These are phyloP conservation scores for Salix viminalis DNA, from an alignment of 345 rosid species.

Conservation along the genomic window DNA sequence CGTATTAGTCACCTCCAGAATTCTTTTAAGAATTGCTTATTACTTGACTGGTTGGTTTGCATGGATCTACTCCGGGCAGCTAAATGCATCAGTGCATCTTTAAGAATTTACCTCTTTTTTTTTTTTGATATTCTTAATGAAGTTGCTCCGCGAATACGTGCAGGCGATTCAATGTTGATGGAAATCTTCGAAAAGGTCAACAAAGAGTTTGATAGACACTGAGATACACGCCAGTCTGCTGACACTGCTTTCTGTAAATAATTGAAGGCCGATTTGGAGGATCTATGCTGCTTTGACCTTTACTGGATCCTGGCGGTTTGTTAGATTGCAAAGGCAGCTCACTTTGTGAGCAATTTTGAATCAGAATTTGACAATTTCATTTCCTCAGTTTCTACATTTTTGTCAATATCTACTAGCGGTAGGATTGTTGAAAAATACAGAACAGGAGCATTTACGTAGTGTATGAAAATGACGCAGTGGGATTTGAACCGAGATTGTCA, in stretches of 20 bases:
- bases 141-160: conserved; percentile 12
- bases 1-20: background rate
- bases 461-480: conserved; percentile 10
- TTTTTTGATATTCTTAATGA: background rate
- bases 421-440: background rate
- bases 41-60: background rate
- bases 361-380: conserved; percentile 6
- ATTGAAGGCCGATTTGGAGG: conserved; percentile 6
- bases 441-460: background rate
- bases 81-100: background rate
- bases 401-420: conserved; percentile 5
- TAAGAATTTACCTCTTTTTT: background rate
- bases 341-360: conserved; percentile 3
- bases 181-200: conserved; percentile 1
- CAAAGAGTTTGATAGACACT: conserved; percentile 4
- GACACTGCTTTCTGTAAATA: conserved; percentile 30
- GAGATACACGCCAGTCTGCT: background rate
- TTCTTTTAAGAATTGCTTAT: background rate
- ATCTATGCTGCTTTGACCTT: background rate
- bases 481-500: conserved; percentile 1
- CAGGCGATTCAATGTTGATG: conserved; percentile 44
- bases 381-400: background rate
- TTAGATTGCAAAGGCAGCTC: conserved; percentile 13
- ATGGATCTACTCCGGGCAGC: background rate
- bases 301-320: conserved; percentile 4